phyloP scores from a whole-genome alignment of 148 eudicot species.

The Heliosperma pusillum region DNA sequence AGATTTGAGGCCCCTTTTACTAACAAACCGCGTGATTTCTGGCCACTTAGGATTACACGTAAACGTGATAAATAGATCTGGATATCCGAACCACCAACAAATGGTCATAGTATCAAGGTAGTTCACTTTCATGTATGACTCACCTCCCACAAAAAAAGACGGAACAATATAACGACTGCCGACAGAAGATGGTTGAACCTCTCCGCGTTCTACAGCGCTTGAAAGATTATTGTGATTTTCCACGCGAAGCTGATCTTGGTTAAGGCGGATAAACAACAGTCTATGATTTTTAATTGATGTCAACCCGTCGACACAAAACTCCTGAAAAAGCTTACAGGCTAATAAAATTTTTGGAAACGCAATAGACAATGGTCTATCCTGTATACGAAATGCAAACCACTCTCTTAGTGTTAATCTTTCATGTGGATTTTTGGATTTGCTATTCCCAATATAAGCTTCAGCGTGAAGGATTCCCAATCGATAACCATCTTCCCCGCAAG shows the following conservation, averaged over 20 bases:
- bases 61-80: neutral
- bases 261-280: neutral
- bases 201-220: neutral
- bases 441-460: neutral
- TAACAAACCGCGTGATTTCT: neutral
- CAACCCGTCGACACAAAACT: neutral
- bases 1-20: no score
- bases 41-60: neutral
- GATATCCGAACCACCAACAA: neutral
- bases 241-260: no score
- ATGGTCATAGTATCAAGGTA: neutral
- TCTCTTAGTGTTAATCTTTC: neutral
- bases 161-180: neutral
- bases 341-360: neutral
- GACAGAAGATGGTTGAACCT: neutral
- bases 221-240: neutral
- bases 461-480: neutral
- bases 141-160: neutral
- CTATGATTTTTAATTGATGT: neutral
- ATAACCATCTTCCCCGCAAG: no score
- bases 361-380: neutral
- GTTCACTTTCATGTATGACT: neutral
- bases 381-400: neutral
- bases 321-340: neutral
- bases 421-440: neutral